Evolutionary conservation across 2,329 filamentous ascomycete genomes (phyloP), one percentile per base, ranked within the genome.

Genomic region (Zalaria sp.): DNA sequence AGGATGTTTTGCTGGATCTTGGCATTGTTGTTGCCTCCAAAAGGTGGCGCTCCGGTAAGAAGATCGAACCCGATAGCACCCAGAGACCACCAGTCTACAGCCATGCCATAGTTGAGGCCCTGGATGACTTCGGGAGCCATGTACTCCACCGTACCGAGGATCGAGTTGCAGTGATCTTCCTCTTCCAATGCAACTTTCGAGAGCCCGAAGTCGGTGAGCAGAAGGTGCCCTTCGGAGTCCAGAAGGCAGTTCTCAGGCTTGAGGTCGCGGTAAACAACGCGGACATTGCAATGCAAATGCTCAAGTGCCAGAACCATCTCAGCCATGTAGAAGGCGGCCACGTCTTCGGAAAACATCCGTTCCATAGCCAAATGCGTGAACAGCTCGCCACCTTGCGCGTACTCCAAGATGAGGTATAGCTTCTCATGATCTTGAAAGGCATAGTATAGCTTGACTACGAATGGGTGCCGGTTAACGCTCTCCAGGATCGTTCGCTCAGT

Each of bases 71-170:
- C 87, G 37, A 98, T 73, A 3, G 89, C 88, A 31, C 93, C 91
- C 37, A 98, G 80, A 4, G 88, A 94, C 91, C 91, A 98, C 89
- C 89, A 98, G 65, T 98, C 91, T 11, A 95, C 93, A 1, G 87
- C 81, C 61, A 88, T 89, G 55, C 89, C 88, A 60, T 98, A 98
- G 50, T 84, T 80, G 49, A 83, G 79, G 46, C 87, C 88, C 47
- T 80, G 75, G 46, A 98, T 78, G 40, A 98, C 83, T 64, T 98
- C 91, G 1, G 91, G 91, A 0, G 91, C 93, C 91, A 98, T 98
- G 72, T 98, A 98, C 60, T 96, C 91, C 44, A 95, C 81, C 0
- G 91, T 98, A 39, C 91, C 91, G 6, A 95, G 77, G 50, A 95
- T 82, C 35, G 86, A 94, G 63, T 87, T 85, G 70, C 89, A 95